Evolutionary conservation across 192 early-diverging fungal genomes (phyloP).

Genomic region (Chytriomyces hyalinus): DNA sequence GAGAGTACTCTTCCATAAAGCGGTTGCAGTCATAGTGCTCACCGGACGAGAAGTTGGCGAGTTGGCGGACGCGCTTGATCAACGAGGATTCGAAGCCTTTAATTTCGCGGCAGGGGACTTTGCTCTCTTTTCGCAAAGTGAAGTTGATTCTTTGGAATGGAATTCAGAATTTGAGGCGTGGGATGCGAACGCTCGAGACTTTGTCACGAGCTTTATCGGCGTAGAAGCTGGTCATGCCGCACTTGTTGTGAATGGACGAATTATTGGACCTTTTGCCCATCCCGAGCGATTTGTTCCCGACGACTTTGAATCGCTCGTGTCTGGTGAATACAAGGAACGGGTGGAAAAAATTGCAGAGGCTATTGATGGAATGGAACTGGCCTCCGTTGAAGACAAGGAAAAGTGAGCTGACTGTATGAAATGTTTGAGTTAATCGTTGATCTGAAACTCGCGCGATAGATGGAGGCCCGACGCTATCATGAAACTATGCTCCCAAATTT

Average conservation of each 20-base stretch:
- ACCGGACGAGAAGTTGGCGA: neutral
- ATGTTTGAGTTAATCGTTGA: neutral
- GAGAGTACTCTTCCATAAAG: conserved; percentile 2
- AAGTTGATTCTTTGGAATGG: conserved; percentile 1
- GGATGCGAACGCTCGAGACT: neutral
- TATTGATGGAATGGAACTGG: conserved; percentile 19
- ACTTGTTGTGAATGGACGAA: conserved; percentile 51
- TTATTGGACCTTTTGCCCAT: conserved; percentile 40
- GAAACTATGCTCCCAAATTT: conserved; percentile 19
- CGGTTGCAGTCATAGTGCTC: neutral
- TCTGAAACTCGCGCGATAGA: neutral
- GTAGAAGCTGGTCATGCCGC: conserved; percentile 31
- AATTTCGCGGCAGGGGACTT: conserved; percentile 1
- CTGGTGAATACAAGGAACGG: conserved; percentile 58
- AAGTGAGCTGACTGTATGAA: neutral
- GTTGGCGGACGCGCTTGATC: conserved; percentile 2
- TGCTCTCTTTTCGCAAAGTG: neutral
- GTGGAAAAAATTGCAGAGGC: conserved; percentile 39
- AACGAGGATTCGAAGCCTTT: neutral
- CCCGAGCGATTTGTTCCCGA: conserved; percentile 49
- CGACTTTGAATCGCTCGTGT: conserved; percentile 66
- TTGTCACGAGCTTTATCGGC: conserved; percentile 20
- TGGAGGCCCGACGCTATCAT: conserved; percentile 25
- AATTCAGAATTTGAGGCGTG: conserved; percentile 9
- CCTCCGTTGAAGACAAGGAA: conserved; percentile 18